A percentile compares a stretch with the other conserved stretches of the same genome.
Evolutionary conservation across 2,329 filamentous ascomycete species (phyloP).

Genomic region (Cytospora mali): DNA sequence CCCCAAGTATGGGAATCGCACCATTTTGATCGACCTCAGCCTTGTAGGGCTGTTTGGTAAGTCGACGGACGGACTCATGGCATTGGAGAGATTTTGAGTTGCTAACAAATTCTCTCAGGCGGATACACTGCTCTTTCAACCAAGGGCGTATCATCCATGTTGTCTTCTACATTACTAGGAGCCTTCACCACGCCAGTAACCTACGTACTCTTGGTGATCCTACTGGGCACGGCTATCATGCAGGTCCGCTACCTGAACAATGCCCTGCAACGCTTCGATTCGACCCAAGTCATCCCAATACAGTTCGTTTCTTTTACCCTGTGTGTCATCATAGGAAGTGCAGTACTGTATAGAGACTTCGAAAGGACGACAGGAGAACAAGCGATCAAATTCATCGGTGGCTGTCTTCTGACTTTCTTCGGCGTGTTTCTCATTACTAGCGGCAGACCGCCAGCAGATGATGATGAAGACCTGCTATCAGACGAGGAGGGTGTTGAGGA

Average conservation of each 20-base stretch:
- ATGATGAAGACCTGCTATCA: constrained; percentile 58
- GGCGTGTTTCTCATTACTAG: constrained; percentile 98
- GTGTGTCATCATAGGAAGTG: constrained; percentile 92
- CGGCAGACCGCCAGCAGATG: constrained; percentile 65
- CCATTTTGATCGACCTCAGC: constrained; percentile 88
- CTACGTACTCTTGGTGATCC: constrained; percentile 78
- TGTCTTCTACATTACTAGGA: constrained; percentile 87
- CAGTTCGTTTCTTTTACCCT: constrained; percentile 97
- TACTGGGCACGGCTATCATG: constrained; percentile 86
- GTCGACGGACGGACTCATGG: constrained; percentile 35
- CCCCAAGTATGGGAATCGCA: constrained; percentile 78
- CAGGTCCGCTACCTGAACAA: constrained; percentile 97
- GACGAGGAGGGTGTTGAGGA: constrained; percentile 65
- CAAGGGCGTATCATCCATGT: constrained; percentile 92
- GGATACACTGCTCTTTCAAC: constrained; percentile 97
- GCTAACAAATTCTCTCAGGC: constrained; percentile 50
- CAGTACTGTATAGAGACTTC: constrained; percentile 92
- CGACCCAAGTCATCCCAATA: constrained; percentile 95
- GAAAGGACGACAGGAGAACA: constrained; percentile 75
- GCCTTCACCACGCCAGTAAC: constrained; percentile 91
- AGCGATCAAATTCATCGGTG: constrained; percentile 83
- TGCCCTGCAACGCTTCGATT: constrained; percentile 86
- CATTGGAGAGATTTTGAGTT: constrained; percentile 13
- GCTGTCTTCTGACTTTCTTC: constrained; percentile 89
- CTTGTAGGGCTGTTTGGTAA: constrained; percentile 90